Evolutionary conservation across 164 flowering plant species (phyloP).

Genomic region (Stephania japonica): DNA sequence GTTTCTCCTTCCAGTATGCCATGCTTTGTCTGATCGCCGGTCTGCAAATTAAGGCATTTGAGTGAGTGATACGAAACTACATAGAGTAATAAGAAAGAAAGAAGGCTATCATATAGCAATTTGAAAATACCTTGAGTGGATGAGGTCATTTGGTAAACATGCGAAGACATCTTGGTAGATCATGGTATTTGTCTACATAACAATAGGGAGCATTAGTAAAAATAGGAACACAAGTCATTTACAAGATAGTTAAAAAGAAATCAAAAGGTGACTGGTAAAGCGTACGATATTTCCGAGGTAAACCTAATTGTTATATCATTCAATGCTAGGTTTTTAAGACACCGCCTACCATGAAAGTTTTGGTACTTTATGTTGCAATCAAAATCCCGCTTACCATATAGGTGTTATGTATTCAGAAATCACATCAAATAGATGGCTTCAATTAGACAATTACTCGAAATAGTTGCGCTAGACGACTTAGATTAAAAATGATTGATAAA

Average conservation of each 20-base stretch:
- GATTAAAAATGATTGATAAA: neutral
- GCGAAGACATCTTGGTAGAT: constrained; percentile 92
- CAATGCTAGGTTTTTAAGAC: too few species aligned
- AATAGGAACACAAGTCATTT: neutral
- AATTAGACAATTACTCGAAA: neutral
- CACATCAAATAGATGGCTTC: neutral
- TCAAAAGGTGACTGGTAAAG: too few species aligned
- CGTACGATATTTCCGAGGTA: neutral
- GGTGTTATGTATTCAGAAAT: too few species aligned
- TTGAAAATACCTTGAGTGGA: constrained; percentile 65
- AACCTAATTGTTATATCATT: neutral
- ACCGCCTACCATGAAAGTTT: too few species aligned
- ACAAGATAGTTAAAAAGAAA: neutral
- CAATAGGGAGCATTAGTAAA: neutral
- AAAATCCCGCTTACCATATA: too few species aligned
- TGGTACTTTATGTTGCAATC: too few species aligned
- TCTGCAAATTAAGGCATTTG: constrained; percentile 33
- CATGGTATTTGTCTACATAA: constrained; percentile 58
- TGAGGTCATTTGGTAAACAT: constrained; percentile 85
- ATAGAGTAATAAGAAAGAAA: neutral
- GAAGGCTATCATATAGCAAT: neutral
- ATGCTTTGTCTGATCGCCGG: constrained; percentile 64
- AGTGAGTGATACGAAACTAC: neutral
- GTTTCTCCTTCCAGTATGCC: constrained; percentile 60
- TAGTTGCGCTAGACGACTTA: neutral